Conservation (phyloP, 2,329 filamentous ascomycete genomes). For the Fusarium graminum region DNA sequence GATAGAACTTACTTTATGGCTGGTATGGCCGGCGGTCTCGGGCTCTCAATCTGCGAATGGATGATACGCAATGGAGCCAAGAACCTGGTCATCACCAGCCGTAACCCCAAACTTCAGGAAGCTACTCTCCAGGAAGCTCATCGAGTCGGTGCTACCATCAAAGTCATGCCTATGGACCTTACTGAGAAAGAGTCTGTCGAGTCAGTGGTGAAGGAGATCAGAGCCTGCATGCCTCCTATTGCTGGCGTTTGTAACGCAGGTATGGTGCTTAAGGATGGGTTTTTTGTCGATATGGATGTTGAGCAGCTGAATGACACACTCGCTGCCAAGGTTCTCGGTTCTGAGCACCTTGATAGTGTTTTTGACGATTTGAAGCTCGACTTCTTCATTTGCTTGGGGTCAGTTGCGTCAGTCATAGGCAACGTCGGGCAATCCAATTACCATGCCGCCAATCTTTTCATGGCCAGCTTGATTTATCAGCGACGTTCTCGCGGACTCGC, state of each 20-base stretch:
- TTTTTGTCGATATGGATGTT: conserved; percentile 51
- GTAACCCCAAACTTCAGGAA: conserved; percentile 43
- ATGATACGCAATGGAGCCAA: conserved; percentile 57
- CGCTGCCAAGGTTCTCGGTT: conserved; percentile 57
- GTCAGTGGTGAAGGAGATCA: conserved; percentile 19
- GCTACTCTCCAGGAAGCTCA: neutral
- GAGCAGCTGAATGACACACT: conserved; percentile 49
- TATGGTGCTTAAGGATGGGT: conserved; percentile 58
- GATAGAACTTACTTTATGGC: conserved; percentile 53
- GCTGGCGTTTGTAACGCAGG: conserved; percentile 60
- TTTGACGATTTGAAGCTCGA: conserved; percentile 52
- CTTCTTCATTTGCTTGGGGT: conserved; percentile 60
- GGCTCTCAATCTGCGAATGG: conserved; percentile 56
- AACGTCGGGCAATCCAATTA: conserved; percentile 57
- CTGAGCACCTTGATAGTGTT: conserved; percentile 50
- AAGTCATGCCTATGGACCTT: conserved; percentile 11
- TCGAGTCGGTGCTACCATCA: conserved; percentile 35
- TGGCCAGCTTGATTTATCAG: conserved; percentile 49
- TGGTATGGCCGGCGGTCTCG: conserved; percentile 53
- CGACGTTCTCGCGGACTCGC: conserved; percentile 52
- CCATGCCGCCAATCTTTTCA: conserved; percentile 56
- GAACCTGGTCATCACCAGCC: conserved; percentile 56
- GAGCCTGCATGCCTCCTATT: conserved; percentile 51
- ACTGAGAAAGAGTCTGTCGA: conserved; percentile 6
- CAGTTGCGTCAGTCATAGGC: conserved; percentile 53